phyloP scores from a whole-genome alignment of 192 early-diverging fungal species.

The Kickxella alabastrina region DNA sequence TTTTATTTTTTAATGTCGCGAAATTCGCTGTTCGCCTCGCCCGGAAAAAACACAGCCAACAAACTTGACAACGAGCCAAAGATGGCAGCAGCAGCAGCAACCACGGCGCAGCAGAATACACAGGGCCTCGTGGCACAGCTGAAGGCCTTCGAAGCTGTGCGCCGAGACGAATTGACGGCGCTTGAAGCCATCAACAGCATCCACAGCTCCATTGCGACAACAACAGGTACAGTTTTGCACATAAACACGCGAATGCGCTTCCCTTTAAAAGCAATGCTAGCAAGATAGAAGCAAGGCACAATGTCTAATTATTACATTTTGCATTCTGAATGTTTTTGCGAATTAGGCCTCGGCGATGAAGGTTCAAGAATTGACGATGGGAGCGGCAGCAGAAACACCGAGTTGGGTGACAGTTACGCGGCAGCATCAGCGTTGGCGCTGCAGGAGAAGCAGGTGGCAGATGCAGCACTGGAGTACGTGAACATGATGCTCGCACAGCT shows the following conservation, averaged over 20 bases:
- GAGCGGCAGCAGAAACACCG: no score
- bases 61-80: not conserved
- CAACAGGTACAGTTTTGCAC: not conserved
- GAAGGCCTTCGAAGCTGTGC: not conserved
- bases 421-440: conserved; percentile 10
- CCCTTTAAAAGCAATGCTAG: no score
- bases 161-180: not conserved
- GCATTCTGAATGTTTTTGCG: no score
- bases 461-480: conserved; percentile 20
- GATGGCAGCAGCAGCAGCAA: not conserved
- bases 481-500: conserved; percentile 12
- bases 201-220: not conserved
- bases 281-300: no score
- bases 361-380: not conserved
- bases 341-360: no score
- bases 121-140: conserved; percentile 4
- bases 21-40: not conserved
- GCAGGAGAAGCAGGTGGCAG: conserved; percentile 27
- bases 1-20: not conserved
- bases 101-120: not conserved
- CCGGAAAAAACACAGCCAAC: not conserved
- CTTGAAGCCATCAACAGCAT: not conserved
- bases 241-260: no score
- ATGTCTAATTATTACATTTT: no score
- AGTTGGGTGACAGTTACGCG: not conserved